Evolutionary conservation across 2,329 filamentous ascomycete genomes (phyloP).

Genomic region (Didymella exigua): DNA sequence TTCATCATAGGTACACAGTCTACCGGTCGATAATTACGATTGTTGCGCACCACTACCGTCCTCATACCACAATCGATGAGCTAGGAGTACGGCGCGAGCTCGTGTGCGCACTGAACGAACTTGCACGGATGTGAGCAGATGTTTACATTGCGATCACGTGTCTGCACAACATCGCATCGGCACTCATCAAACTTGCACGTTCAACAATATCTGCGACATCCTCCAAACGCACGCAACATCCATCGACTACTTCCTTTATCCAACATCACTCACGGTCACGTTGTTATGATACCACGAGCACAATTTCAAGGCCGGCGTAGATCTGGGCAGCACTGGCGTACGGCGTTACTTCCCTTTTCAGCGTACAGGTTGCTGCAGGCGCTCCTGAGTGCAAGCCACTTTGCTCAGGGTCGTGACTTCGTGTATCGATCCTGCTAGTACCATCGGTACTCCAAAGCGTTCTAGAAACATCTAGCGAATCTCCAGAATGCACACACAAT

Average conservation of each 20-base stretch:
- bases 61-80: constrained; percentile 49
- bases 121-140: constrained; percentile 36
- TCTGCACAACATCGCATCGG: neutral
- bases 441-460: neutral
- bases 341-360: constrained; percentile 8
- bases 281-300: neutral
- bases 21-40: constrained; percentile 53
- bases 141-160: neutral
- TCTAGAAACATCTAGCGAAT: constrained; percentile 10
- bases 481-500: neutral
- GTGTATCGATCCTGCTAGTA: neutral
- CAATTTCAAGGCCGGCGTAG: neutral
- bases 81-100: constrained; percentile 51
- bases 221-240: neutral
- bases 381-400: neutral
- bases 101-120: constrained; percentile 47
- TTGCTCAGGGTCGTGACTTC: neutral
- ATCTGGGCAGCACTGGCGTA: constrained; percentile 10
- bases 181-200: neutral
- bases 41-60: constrained; percentile 53
- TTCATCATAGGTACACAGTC: constrained; percentile 48
- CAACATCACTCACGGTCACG: no score
- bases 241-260: neutral
- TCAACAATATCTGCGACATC: neutral
- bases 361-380: neutral